Percentiles rank a stretch among this genome's conserved stretches.
Conservation (phyloP, 345 rosid species). For the Sisymbrium altissimum region DNA sequence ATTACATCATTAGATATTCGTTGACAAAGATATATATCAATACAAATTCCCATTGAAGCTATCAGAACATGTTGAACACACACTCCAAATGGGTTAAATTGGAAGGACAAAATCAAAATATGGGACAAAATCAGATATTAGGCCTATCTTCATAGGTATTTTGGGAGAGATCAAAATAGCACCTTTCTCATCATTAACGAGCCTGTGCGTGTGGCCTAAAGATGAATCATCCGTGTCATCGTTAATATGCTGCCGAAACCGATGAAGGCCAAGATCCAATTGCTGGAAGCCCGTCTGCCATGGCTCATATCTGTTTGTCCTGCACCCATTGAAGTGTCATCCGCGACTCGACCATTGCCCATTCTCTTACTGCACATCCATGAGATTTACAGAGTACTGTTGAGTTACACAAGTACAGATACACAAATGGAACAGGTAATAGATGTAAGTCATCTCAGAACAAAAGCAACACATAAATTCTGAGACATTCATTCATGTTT, state of each 20-base stretch:
- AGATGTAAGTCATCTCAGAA: too few relatives aligned
- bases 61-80: constrained; percentile 5
- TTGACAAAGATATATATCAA: not conserved
- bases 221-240: constrained; percentile 8
- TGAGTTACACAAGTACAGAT: not conserved
- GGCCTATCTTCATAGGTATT: not conserved
- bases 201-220: not conserved
- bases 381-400: not conserved
- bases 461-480: too few relatives aligned
- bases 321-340: constrained; percentile 19
- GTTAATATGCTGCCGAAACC: constrained; percentile 14
- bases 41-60: not conserved
- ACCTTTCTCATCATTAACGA: not conserved
- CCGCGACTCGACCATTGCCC: constrained; percentile 28
- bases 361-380: constrained; percentile 19
- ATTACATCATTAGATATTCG: not conserved
- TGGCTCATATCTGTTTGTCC: constrained; percentile 17
- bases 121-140: constrained; percentile 1
- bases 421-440: not conserved
- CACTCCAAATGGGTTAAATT: not conserved
- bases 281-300: constrained; percentile 8
- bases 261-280: constrained; percentile 17
- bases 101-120: not conserved
- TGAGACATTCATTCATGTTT: not conserved
- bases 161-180: constrained; percentile 8